Evolutionary conservation across 306 rosid species (phyloP), one percentile per base, ranked within the genome.

Genomic region (Prunus mume): DNA sequence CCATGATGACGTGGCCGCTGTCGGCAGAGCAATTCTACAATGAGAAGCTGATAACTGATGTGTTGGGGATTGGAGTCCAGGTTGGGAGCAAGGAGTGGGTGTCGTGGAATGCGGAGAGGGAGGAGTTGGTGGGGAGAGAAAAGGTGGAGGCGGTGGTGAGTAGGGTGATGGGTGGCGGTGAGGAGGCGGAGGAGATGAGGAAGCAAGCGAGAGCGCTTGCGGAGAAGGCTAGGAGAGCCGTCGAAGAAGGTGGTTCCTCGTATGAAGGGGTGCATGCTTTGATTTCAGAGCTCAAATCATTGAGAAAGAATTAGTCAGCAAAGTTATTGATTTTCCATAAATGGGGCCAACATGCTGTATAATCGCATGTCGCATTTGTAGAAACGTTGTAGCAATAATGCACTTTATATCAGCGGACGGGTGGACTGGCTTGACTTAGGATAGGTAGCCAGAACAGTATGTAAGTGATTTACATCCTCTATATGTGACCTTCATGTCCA

Each of bases 1-100:
- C 93, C 2, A 85, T 90, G 96, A 76, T 80, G 6, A 87, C 93
- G 2, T 92, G 96, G 96, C 97, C 97, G 3, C 62, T 92, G 5
- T 66, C 86, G 2, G 96, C 96, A 0, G 97, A 92, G 80, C 93
- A 92, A 28, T 92, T 90, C 58, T 78, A 58, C 68, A 90, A 90
- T 9, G 97, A 92, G 89, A 92, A 88, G 80, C 30, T 92, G 85
- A 14, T 92, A 8, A 86, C 85, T 2, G 66, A 79, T 14, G 80
- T 92, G 52, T 77, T 88, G 85, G 68, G 77, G 69, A 66, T 80
- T 57, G 96, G 96, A 25, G 86, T 87, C 3, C 84, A 77, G 20
- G 93, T 87, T 52, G 96, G 97, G 56, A 90, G 81, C 18, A 56
- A 25, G n/a, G 90, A 90, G 69, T 90, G 97, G 97, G 64, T 28